phyloP scores from a whole-genome alignment of 2,329 filamentous ascomycete genomes.

The Neopestalotiopsis sp. region DNA sequence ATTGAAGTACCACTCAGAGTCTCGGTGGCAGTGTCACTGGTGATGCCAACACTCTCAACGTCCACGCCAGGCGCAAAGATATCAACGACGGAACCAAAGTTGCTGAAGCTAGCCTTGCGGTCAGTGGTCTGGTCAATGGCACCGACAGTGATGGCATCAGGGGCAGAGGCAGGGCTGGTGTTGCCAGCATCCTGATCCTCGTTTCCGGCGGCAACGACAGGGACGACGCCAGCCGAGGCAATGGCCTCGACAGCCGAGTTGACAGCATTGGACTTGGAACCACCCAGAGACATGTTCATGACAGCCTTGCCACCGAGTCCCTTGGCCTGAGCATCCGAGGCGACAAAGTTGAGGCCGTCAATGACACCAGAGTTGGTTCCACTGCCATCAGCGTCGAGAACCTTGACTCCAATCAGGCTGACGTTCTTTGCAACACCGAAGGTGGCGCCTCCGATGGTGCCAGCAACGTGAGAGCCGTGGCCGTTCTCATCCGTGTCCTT shows the following conservation, averaged over 20 bases:
- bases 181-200: constrained; percentile 56
- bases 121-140: constrained; percentile 60
- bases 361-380: constrained; percentile 60
- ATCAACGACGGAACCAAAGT: constrained; percentile 60
- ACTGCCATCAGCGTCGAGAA: constrained; percentile 55
- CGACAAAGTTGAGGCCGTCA: constrained; percentile 63
- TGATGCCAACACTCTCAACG: constrained; percentile 58
- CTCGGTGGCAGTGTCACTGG: constrained; percentile 49
- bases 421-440: constrained; percentile 68
- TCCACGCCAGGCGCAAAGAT: constrained; percentile 62
- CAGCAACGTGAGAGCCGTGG: constrained; percentile 69
- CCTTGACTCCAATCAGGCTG: constrained; percentile 64
- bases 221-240: constrained; percentile 56
- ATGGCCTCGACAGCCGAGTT: constrained; percentile 61
- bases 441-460: constrained; percentile 64
- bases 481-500: constrained; percentile 59
- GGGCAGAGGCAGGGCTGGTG: constrained; percentile 60
- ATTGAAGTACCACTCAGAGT: constrained; percentile 64
- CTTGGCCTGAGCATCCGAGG: constrained; percentile 48
- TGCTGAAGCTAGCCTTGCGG: constrained; percentile 58
- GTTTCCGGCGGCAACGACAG: constrained; percentile 67
- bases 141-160: constrained; percentile 64
- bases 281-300: constrained; percentile 69
- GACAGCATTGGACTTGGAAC: constrained; percentile 52
- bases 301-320: constrained; percentile 58